Evolutionary conservation across 306 rosid species (phyloP).

Genomic region (Quercus bicolor): DNA sequence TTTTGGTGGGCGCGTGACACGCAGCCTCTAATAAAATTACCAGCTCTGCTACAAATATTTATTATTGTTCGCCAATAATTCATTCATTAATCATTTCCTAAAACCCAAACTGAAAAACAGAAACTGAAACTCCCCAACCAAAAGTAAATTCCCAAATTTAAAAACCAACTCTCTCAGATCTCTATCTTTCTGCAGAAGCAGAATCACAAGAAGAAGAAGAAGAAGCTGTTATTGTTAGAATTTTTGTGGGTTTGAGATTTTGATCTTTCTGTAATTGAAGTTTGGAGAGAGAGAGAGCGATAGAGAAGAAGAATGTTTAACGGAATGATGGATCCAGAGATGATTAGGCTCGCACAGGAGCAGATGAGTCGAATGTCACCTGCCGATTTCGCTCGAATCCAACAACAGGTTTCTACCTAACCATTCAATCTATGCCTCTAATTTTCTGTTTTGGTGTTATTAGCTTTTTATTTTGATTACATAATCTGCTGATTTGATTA

Average conservation of each 20-base stretch:
- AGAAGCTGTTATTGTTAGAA: too few relatives aligned
- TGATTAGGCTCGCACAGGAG: conserved; percentile 85
- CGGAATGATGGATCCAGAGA: conserved; percentile 93
- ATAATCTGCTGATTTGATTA: not conserved
- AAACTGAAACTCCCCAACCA: too few relatives aligned
- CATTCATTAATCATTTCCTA: too few relatives aligned
- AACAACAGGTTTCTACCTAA: conserved; percentile 56
- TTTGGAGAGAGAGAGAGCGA: not conserved
- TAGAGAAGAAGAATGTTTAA: conserved; percentile 28
- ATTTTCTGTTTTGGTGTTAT: not conserved
- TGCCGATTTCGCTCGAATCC: conserved; percentile 85
- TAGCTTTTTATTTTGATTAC: not conserved
- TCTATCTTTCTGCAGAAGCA: too few relatives aligned
- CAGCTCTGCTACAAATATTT: too few relatives aligned
- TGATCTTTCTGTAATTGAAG: not conserved
- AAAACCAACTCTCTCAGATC: too few relatives aligned
- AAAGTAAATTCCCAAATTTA: too few relatives aligned
- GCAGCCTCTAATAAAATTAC: too few relatives aligned
- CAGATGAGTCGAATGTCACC: conserved; percentile 99
- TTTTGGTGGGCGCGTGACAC: too few relatives aligned
- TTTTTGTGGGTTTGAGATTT: not conserved
- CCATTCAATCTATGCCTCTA: not conserved
- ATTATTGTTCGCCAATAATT: too few relatives aligned
- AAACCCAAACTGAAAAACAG: too few relatives aligned
- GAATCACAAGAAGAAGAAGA: too few relatives aligned